Evolutionary conservation across 768 basidiomycete genomes (phyloP).

Genomic region (Boletales sp.): DNA sequence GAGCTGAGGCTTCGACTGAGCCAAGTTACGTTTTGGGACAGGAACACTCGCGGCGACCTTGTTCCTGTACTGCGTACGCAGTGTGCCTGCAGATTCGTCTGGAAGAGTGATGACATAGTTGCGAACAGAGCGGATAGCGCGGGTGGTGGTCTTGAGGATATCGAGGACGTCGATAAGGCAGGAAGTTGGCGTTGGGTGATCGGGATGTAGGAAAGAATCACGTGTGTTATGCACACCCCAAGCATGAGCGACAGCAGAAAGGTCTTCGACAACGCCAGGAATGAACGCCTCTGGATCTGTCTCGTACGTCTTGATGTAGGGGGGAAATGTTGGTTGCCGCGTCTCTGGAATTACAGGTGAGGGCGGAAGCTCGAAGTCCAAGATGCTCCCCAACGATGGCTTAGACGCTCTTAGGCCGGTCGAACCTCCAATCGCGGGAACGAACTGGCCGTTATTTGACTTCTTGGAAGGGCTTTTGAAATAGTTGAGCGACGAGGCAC

Average conservation of each 20-base stretch:
- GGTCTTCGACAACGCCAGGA: conserved; percentile 74
- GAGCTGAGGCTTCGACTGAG: conserved; percentile 34
- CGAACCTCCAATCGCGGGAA: conserved; percentile 72
- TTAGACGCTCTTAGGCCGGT: conserved; percentile 39
- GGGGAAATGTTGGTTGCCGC: conserved; percentile 43
- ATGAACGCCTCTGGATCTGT: conserved; percentile 75
- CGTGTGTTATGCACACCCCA: conserved; percentile 51
- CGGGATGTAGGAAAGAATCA: conserved; percentile 14
- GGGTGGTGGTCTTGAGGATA: conserved; percentile 74
- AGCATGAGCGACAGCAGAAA: conserved; percentile 55
- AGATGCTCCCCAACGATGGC: conserved; percentile 39
- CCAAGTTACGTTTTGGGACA: conserved; percentile 33
- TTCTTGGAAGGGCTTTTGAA: conserved; percentile 43
- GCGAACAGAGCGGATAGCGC: conserved; percentile 63
- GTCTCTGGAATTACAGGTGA: conserved; percentile 56
- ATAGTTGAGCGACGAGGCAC: conserved; percentile 4
- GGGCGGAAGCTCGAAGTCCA: conserved; percentile 64
- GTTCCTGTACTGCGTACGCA: conserved; percentile 33
- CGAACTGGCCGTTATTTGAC: conserved; percentile 51
- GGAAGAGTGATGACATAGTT: too few relatives aligned
- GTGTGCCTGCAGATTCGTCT: too few relatives aligned
- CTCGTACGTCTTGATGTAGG: conserved; percentile 61
- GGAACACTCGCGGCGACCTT: conserved; percentile 36
- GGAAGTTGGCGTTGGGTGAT: conserved; percentile 6
- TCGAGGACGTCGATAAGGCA: conserved; percentile 57